Base-by-base conservation (phyloP, 2,329 filamentous ascomycete species). In the Penicillium palitans region DNA sequence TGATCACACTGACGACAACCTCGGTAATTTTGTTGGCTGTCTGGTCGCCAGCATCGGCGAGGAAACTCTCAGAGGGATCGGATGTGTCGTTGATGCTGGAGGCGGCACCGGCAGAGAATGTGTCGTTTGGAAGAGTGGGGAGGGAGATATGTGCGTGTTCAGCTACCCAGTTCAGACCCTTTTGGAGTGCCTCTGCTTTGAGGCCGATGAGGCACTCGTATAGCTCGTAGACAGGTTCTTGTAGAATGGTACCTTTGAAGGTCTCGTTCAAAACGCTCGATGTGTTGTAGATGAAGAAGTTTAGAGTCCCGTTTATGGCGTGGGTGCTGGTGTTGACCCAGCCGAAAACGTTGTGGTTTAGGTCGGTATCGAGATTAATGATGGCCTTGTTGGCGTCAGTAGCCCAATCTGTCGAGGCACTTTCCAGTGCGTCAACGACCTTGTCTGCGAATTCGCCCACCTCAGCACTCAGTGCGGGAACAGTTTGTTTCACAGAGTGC, bases 121-220 rank as follows among this genome's bases (percentile, higher is more conserved):
- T 90, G 72, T 96, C 84, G 67, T 90, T 88, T 27, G 85, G 81
- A 60, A 98, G 87, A 53, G 84, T 76, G 0, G 95, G 95, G 66
- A 99, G 89, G 59, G 85, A 80, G 66, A 99, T 83, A 61, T 95
- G 85, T 4, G 95, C 91, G 72, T 98, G 80, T 65, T 98, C 88
- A 68, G 90, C 85, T 12, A 96, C 90, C 93, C 93, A 99, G 0
- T 90, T 96, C n/a, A 98, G 82, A 13, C 90, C 95, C 70, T 90
- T 88, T 73, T 98, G 86, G 64, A 99, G 86, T 24, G 87, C 84
- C 65, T 90, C 86, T 62, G 98, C 83, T 79, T 98, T 98, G 70
- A 96, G 82, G 8, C 88, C 86, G 63, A 98, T 86, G n/a, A 98
- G 81, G 71, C 95, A 98, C 70, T 90, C 84, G 62, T 97, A 83